Percentiles rank a stretch among this genome's conserved stretches.
phyloP scores from a whole-genome alignment of 768 basidiomycete species.

The Mycena chlorophos region DNA sequence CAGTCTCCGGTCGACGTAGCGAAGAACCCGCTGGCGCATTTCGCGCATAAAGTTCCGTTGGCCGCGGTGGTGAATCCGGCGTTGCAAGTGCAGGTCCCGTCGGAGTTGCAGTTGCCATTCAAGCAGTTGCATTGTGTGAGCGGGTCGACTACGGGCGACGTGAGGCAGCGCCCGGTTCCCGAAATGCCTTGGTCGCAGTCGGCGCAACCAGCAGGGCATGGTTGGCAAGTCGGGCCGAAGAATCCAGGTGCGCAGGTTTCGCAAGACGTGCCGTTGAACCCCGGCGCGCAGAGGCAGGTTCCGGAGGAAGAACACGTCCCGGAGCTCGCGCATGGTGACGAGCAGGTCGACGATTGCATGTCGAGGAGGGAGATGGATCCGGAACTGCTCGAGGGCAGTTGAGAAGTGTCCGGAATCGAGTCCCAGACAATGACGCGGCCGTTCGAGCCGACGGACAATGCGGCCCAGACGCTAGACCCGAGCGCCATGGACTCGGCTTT shows the following conservation, averaged over 20 bases:
- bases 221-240: conserved; percentile 71
- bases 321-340: conserved; percentile 70
- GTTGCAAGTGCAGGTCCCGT: conserved; percentile 75
- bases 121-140: conserved; percentile 77
- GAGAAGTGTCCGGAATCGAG: conserved; percentile 69
- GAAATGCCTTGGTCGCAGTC: conserved; percentile 79
- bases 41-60: conserved; percentile 76
- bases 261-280: conserved; percentile 79
- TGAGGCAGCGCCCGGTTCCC: conserved; percentile 73
- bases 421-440: conserved; percentile 75
- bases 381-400: conserved; percentile 55
- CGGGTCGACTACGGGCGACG: conserved; percentile 46
- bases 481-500: conserved; percentile 63
- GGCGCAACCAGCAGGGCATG: conserved; percentile 68
- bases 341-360: conserved; percentile 73
- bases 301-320: conserved; percentile 73
- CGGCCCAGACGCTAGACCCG: conserved; percentile 69
- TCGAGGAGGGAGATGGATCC: conserved; percentile 60
- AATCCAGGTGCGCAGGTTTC: conserved; percentile 74
- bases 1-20: conserved; percentile 69
- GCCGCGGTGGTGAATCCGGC: conserved; percentile 69
- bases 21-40: conserved; percentile 78
- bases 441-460: conserved; percentile 55
- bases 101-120: conserved; percentile 72
- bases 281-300: conserved; percentile 68